Evolutionary conservation across 306 rosid genomes (phyloP).

Genomic region (Lablab purpureus): DNA sequence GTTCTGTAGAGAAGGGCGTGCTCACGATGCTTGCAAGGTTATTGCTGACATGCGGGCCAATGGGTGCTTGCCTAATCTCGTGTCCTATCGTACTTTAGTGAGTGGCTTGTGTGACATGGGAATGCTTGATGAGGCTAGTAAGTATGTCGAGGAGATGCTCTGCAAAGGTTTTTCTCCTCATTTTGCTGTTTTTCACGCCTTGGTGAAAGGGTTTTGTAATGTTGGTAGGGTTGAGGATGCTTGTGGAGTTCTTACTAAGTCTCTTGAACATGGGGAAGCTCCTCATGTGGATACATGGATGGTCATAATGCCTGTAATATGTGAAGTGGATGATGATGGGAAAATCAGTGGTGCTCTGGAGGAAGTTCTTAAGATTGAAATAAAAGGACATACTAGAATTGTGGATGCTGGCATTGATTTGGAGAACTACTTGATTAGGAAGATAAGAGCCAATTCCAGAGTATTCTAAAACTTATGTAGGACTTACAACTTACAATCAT

Average conservation of each 20-base stretch:
- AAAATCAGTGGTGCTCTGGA: conserved; percentile 51
- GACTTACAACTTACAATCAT: neutral
- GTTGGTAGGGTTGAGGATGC: conserved; percentile 85
- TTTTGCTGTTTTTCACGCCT: conserved; percentile 67
- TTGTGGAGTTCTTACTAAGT: conserved; percentile 57
- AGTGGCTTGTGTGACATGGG: conserved; percentile 72
- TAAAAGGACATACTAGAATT: conserved; percentile 61
- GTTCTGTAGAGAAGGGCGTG: conserved; percentile 82
- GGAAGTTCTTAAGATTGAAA: conserved; percentile 61
- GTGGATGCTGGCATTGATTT: conserved; percentile 72
- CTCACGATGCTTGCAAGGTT: conserved; percentile 80
- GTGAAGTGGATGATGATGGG: conserved; percentile 63
- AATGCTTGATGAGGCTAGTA: conserved; percentile 73
- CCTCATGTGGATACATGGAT: conserved; percentile 79
- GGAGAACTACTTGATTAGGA: conserved; percentile 71
- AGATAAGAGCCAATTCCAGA: conserved; percentile 52
- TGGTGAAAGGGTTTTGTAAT: conserved; percentile 70
- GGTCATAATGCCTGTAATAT: conserved; percentile 59
- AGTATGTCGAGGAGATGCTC: conserved; percentile 64
- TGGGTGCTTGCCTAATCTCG: conserved; percentile 82
- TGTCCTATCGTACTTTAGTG: conserved; percentile 75
- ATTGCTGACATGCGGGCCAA: conserved; percentile 73
- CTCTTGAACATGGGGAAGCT: conserved; percentile 67
- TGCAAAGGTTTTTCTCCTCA: conserved; percentile 74
- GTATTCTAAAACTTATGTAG: conserved; percentile 30